Evolutionary conservation across 2,329 filamentous ascomycete species (phyloP), one percentile per base, ranked within the genome.

Genomic region (Beauveria scarabaeidicola): DNA sequence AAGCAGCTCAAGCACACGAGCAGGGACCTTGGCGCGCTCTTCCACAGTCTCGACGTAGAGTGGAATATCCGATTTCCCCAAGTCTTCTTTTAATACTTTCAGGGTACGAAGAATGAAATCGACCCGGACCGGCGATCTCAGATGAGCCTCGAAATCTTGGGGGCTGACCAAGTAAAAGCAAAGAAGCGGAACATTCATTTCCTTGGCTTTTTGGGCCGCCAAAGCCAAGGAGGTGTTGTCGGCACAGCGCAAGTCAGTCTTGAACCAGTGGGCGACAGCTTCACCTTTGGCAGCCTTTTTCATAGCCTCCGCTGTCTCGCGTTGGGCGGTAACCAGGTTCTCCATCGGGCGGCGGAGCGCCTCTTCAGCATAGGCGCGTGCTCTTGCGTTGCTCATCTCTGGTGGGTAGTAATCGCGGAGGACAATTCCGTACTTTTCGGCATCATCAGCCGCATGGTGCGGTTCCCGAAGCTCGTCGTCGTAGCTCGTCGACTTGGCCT

Each of bases 201-300:
- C 79, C 61, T 83, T 85, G 1, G 91, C 90, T 60, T 73, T 75
- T 60, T 84, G 74, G 59, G 82, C 85, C 0, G 91, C 91, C 62
- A 85, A 72, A 38, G 81, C 79, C 25, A 96, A 72, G 0, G 83
- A 83, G 9, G 82, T 87, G 69, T 96, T 96, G 70, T 97, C 92
- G 0, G 74, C 72, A 1, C 81, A 78, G 3, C 91, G 81, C 54
- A 96, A 73, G 70, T 96, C 92, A 67, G 83, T 85, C 73, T 94
- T 95, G 77, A 93, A 96, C 91, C 91, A 96, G 73, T 96, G 90
- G 0, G 96, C 82, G 0, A 96, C 87, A 0, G 86, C 83, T 27
- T 82, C 75, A 25, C 60, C 60, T 17, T 48, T 43, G 5, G 21
- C 25, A 13, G 46, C 46, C 19, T 61, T 40, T 27, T 61, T 61